Evolutionary conservation across 805 yeast genomes (phyloP), one percentile per base, ranked within the genome.

Genomic region (Metschnikowia gruessii): DNA sequence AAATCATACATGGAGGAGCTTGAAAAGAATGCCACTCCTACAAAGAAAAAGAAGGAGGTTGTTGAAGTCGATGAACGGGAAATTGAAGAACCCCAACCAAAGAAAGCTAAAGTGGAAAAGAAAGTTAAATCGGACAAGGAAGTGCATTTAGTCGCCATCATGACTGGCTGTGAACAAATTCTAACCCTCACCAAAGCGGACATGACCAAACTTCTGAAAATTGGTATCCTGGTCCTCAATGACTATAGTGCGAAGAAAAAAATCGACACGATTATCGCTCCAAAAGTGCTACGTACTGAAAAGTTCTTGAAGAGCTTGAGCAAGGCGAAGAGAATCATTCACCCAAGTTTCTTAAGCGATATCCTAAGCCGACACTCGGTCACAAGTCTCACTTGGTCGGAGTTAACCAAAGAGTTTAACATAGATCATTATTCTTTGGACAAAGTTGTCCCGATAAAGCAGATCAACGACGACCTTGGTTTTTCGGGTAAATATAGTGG

Each of bases 261-360:
- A 9, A 56, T 61, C 43, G 78, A 80, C 56, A 64, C 79, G 0
- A 65, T 86, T 10, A 79, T 91, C 10, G 91, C 97, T 0, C 96
- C 97, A 1, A 81, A 81, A 50, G 74, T 85, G n/a, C 61, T 86
- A 56, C 72, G 97, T 53, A 92, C 98, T 0, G 96, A 86, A 48
- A 94, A 92, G 65, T 91, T 92, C 58, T 72, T 92, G 44, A 76
- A 78, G 36, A 81, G 90, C 17, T 66, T 90, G 42, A 79, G 89
- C 43, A 71, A 71, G 35, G 81, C 80, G 9, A 64, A 67, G n/a
- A 65, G 70, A 44, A 76, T 82, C 3, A 54, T 86, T 1, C 76
- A 79, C 28, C 87, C 90, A 0, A 58, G 65, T 3, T 83, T 81
- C 49, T 43, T 56, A 32, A 28, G 36, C 31, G 49, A 45, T 16